Evolutionary conservation across 2,329 filamentous ascomycete species (phyloP).

Genomic region (Ophiostoma piceae): DNA sequence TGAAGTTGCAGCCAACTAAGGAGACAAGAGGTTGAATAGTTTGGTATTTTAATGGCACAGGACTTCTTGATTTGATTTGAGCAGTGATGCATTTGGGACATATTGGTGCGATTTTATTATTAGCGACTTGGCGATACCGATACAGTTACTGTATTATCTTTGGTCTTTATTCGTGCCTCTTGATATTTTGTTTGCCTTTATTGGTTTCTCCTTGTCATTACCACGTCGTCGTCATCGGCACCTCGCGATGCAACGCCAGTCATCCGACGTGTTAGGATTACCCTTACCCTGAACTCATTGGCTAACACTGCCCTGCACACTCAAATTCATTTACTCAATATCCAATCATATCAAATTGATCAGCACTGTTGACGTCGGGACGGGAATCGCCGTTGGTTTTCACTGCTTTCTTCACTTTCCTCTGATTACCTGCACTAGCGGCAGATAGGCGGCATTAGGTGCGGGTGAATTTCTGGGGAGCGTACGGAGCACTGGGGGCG

Average conservation of each 20-base stretch:
- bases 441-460: background rate
- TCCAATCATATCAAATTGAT: background rate
- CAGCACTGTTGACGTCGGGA: background rate
- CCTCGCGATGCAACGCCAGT: background rate
- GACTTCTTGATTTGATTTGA: background rate
- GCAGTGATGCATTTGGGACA: background rate
- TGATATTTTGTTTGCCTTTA: too few relatives aligned
- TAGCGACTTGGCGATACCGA: too few relatives aligned
- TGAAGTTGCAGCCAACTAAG: background rate
- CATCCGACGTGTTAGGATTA: background rate
- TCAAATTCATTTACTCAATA: too few relatives aligned
- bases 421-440: background rate
- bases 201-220: background rate
- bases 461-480: background rate
- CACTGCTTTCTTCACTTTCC: background rate
- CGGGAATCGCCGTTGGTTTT: background rate
- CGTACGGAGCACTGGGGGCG: slow-evolving; percentile 1
- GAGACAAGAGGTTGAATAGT: background rate
- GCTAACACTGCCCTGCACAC: too few relatives aligned
- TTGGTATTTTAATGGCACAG: background rate
- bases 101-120: background rate
- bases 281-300: too few relatives aligned
- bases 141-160: background rate
- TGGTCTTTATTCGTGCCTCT: background rate
- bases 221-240: background rate